Percentiles rank a stretch among this genome's conserved stretches.
phyloP scores from a whole-genome alignment of 202 grass and related monocot species.

The Setaria italica region DNA sequence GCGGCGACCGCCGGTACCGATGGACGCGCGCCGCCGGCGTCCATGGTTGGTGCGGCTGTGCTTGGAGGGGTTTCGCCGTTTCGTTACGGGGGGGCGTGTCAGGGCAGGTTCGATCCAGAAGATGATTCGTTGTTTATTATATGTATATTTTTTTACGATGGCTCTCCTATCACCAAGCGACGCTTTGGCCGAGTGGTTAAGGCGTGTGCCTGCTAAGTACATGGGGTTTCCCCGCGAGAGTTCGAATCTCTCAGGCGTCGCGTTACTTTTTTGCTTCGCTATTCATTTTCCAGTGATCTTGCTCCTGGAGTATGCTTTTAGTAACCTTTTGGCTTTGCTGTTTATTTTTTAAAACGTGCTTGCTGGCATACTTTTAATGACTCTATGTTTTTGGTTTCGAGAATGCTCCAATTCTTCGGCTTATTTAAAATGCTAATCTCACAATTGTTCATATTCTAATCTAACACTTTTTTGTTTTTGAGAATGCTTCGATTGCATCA shows the following conservation, averaged over 20 bases:
- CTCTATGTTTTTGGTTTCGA: too few species aligned
- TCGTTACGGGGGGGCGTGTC: neutral
- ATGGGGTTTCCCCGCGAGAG: slow-evolving; percentile 94
- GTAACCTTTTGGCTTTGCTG: too few species aligned
- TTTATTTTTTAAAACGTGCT: too few species aligned
- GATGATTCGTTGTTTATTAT: neutral
- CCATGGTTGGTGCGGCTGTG: slow-evolving; percentile 30
- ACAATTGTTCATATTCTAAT: neutral
- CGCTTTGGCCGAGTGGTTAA: slow-evolving; percentile 92
- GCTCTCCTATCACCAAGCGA: neutral
- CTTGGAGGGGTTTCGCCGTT: neutral
- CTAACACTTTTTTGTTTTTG: too few species aligned
- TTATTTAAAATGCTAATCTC: neutral
- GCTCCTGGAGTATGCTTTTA: too few species aligned
- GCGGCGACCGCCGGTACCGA: slow-evolving; percentile 30
- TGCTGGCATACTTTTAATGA: too few species aligned
- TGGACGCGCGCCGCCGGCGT: slow-evolving; percentile 48
- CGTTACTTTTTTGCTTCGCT: neutral
- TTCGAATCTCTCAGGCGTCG: slow-evolving; percentile 94
- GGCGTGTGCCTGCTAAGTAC: slow-evolving; percentile 99
- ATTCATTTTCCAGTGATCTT: too few species aligned
- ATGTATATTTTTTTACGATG: neutral
- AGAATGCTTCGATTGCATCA: too few species aligned
- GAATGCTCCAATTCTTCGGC: neutral
- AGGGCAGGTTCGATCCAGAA: neutral